A percentile compares a stretch with the other conserved stretches of the same genome.
phyloP scores from a whole-genome alignment of 2,329 filamentous ascomycete genomes.

The Paecilomyces sp. region DNA sequence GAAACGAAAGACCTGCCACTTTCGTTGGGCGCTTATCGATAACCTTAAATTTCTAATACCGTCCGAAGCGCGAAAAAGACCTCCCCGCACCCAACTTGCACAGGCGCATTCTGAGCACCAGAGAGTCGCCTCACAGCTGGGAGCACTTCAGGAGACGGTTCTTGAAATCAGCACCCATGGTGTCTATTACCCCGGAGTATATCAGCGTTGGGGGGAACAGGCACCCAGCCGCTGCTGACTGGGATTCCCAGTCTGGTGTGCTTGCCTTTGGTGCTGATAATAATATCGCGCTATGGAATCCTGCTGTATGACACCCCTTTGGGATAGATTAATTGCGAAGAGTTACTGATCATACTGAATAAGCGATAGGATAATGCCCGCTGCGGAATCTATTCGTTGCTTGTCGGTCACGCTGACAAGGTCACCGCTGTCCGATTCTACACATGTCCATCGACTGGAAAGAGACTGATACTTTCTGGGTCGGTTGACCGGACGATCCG shows the following conservation, averaged over 20 bases:
- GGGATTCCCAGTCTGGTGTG: constrained; percentile 61
- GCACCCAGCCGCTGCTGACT: constrained; percentile 84
- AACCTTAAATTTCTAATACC: constrained; percentile 18
- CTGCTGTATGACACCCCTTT: constrained; percentile 51
- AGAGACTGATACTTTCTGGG: constrained; percentile 64
- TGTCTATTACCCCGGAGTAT: constrained; percentile 39
- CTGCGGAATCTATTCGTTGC: constrained; percentile 57
- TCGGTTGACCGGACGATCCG: constrained; percentile 72
- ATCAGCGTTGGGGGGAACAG: constrained; percentile 82
- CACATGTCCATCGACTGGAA: constrained; percentile 41
- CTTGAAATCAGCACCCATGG: constrained; percentile 22
- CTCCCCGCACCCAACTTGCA: not conserved
- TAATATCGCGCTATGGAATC: constrained; percentile 84
- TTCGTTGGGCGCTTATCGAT: constrained; percentile 28
- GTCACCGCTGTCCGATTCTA: constrained; percentile 83
- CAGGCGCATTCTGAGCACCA: not conserved
- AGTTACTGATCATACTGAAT: constrained; percentile 8
- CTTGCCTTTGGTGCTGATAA: constrained; percentile 85
- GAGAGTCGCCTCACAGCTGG: constrained; percentile 3
- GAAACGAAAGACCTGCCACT: not conserved
- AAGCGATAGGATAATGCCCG: constrained; percentile 34
- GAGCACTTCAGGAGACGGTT: not conserved
- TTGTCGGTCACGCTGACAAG: constrained; percentile 68
- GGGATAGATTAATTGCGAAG: constrained; percentile 1
- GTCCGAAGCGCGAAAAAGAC: not conserved